A percentile compares a stretch with the other conserved stretches of the same genome.
Evolutionary conservation across 768 basidiomycete genomes (phyloP).

Genomic region (Pisolithus orientalis): DNA sequence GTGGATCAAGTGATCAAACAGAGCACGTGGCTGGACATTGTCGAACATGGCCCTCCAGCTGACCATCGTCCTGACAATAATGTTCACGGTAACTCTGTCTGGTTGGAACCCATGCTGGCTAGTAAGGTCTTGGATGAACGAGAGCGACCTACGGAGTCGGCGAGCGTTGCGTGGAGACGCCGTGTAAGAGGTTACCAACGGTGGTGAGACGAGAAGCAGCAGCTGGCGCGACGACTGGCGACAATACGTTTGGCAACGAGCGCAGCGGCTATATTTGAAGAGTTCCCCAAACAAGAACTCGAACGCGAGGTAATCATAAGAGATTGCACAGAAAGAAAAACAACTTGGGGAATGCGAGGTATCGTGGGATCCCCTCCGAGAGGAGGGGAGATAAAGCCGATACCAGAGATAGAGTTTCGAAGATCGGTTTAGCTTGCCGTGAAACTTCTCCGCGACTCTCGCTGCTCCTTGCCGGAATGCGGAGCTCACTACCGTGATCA

Average conservation of each 20-base stretch:
- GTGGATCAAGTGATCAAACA: slow-evolving; percentile 63
- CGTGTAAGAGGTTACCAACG: slow-evolving; percentile 54
- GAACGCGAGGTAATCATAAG: slow-evolving; percentile 4
- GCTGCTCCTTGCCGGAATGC: slow-evolving; percentile 6
- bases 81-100: slow-evolving; percentile 67
- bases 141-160: slow-evolving; percentile 37
- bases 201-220: slow-evolving; percentile 30
- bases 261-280: slow-evolving; percentile 30
- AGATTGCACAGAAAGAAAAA: slow-evolving; percentile 11
- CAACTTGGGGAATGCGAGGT: slow-evolving; percentile 8
- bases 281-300: slow-evolving; percentile 17
- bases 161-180: slow-evolving; percentile 37
- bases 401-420: not conserved
- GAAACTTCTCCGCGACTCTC: slow-evolving; percentile 1
- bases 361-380: not conserved
- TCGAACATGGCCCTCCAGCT: slow-evolving; percentile 43
- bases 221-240: slow-evolving; percentile 16
- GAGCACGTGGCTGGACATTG: slow-evolving; percentile 34
- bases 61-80: slow-evolving; percentile 57
- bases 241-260: slow-evolving; percentile 41
- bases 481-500: slow-evolving; percentile 1
- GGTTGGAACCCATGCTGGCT: slow-evolving; percentile 44
- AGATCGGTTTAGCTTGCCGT: not conserved
- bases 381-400: not conserved
- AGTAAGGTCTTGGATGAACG: slow-evolving; percentile 37